Percentiles rank a stretch among this genome's conserved stretches.
phyloP scores from a whole-genome alignment of 176 grass and related monocot genomes.

The Zea luxurians region DNA sequence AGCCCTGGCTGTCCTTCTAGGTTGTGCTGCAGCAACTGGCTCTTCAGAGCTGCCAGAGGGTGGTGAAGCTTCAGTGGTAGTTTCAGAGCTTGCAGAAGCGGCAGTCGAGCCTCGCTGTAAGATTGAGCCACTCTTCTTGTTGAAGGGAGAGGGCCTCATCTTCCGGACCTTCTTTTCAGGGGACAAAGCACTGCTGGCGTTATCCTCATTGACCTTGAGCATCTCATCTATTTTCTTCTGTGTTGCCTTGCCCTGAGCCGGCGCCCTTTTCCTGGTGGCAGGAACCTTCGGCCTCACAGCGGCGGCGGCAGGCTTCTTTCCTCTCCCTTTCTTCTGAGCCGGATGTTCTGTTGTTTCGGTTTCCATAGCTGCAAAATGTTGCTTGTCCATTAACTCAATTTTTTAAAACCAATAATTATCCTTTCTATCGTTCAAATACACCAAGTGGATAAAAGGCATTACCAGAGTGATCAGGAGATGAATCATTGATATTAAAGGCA shows the following conservation, averaged over 20 bases:
- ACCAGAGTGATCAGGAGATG: constrained; percentile 48
- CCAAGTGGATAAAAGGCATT: not conserved
- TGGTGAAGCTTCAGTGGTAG: constrained; percentile 14
- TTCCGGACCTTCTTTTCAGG: constrained; percentile 73
- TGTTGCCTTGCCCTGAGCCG: constrained; percentile 30
- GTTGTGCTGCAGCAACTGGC: constrained; percentile 29
- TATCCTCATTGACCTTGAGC: constrained; percentile 43
- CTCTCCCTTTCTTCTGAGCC: constrained; percentile 47
- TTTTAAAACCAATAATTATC: not conserved
- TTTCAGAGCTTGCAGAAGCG: constrained; percentile 31
- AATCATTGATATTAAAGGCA: constrained; percentile 36
- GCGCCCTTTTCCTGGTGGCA: constrained; percentile 37
- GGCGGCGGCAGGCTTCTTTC: constrained; percentile 43
- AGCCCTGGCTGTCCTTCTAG: constrained; percentile 59
- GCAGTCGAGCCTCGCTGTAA: constrained; percentile 19
- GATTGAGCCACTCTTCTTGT: constrained; percentile 70
- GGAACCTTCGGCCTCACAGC: constrained; percentile 31
- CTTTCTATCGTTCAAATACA: not conserved
- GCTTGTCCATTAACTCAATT: constrained; percentile 23
- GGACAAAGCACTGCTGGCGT: constrained; percentile 38
- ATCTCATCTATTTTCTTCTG: constrained; percentile 49
- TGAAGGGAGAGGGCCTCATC: constrained; percentile 69
- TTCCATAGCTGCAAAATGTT: constrained; percentile 52
- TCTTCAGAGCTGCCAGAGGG: constrained; percentile 41
- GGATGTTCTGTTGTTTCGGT: constrained; percentile 22